Percentiles rank a stretch among this genome's conserved stretches.
phyloP scores from a whole-genome alignment of 768 basidiomycete genomes.

The Tremella mesenterica region DNA sequence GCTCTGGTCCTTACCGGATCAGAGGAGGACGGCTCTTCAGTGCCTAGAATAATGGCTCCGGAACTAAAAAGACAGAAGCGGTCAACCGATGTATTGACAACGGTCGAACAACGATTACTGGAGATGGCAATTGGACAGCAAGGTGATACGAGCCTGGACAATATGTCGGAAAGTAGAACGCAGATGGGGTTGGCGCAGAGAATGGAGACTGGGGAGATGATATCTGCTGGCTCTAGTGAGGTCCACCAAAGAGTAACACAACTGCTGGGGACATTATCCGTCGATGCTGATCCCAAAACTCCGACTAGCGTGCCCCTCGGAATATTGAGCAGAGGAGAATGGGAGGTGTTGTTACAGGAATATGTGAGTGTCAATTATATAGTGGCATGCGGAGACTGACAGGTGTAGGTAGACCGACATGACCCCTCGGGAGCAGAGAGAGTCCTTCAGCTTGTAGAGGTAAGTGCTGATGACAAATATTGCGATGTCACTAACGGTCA shows the following conservation, averaged over 20 bases:
- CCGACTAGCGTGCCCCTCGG: slow-evolving; percentile 45
- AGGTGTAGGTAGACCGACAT: neutral
- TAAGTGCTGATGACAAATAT: too few relatives aligned
- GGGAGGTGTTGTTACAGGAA: slow-evolving; percentile 52
- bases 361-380: slow-evolving; percentile 47
- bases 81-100: neutral
- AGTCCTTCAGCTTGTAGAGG: slow-evolving; percentile 48
- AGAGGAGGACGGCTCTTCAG: neutral
- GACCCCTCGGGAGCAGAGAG: slow-evolving; percentile 48
- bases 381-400: neutral
- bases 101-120: too few relatives aligned
- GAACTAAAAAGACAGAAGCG: neutral
- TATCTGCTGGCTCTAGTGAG: neutral
- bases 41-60: neutral
- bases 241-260: neutral
- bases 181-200: neutral
- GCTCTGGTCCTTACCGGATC: neutral
- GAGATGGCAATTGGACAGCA: too few relatives aligned
- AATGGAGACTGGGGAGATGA: neutral
- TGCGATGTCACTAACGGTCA: too few relatives aligned
- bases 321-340: slow-evolving; percentile 52
- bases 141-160: too few relatives aligned
- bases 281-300: neutral
- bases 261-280: neutral
- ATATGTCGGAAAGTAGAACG: too few relatives aligned